Conservation (phyloP, 371 early-diverging fungal genomes). For the Basidiobolus meristosporus region DNA sequence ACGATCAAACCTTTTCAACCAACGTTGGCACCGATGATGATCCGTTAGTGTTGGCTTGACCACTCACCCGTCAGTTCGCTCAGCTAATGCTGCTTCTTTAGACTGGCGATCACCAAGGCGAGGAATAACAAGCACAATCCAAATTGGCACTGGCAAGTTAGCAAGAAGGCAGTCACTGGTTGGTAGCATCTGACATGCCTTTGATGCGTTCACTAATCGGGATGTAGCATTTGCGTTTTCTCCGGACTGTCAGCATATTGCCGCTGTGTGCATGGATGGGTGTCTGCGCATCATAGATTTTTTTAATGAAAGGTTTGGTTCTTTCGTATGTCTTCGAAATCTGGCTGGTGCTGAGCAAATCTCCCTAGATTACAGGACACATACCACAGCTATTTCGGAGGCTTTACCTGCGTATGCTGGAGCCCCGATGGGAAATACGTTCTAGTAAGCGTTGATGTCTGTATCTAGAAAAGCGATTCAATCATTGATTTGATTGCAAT, state of each 20-base stretch:
- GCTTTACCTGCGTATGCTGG: constrained; percentile 75
- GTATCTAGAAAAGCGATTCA: background rate
- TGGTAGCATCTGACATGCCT: constrained; percentile 1
- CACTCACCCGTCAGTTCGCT: background rate
- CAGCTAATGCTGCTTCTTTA: constrained; percentile 2
- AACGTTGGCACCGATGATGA: too few species aligned
- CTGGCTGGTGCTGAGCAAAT: too few species aligned
- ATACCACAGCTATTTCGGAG: constrained; percentile 63
- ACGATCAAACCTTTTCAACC: constrained; percentile 43
- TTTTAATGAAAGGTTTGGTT: constrained; percentile 30
- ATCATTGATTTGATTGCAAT: background rate
- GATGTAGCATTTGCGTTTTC: constrained; percentile 56
- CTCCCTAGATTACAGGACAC: constrained; percentile 46
- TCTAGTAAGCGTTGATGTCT: constrained; percentile 24
- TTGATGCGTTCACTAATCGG: background rate
- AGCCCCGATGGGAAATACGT: constrained; percentile 84
- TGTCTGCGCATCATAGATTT: constrained; percentile 56
- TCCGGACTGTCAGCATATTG: constrained; percentile 66
- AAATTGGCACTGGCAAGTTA: constrained; percentile 48
- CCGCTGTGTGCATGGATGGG: constrained; percentile 62
- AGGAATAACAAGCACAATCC: constrained; percentile 48
- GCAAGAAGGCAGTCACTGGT: constrained; percentile 46
- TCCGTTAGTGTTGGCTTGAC: background rate
- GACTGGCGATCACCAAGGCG: constrained; percentile 30
- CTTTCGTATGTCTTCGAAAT: too few species aligned